A percentile compares a stretch with the other conserved stretches of the same genome.
Evolutionary conservation across 495 filamentous ascomycete genomes (phyloP).

Genomic region (Evansstolkia leycettana): DNA sequence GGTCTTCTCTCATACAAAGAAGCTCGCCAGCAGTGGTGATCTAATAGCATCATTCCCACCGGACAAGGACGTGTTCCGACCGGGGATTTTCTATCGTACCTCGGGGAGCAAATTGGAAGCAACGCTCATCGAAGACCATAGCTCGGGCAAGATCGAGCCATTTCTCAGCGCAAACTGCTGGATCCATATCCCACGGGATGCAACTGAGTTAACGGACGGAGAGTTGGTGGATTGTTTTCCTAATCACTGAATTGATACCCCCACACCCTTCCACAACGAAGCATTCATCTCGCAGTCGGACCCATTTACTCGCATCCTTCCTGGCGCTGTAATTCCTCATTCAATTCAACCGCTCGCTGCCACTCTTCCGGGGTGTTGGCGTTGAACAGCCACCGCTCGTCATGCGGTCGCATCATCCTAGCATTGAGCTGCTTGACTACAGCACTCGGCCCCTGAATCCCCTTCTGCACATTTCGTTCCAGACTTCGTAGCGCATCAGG

Average conservation of each 20-base stretch:
- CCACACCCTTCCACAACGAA: no score
- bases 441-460: conserved; percentile 6
- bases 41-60: not conserved
- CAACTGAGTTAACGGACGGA: not conserved
- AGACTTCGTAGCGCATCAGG: conserved; percentile 6
- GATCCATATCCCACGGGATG: conserved; percentile 6
- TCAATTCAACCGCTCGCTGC: conserved; percentile 5
- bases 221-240: no score
- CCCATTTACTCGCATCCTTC: no score
- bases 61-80: conserved; percentile 7
- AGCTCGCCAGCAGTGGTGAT: not conserved
- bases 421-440: conserved; percentile 8
- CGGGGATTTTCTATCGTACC: not conserved
- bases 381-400: conserved; percentile 11
- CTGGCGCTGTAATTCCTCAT: not conserved
- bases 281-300: no score
- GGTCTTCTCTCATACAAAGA: no score
- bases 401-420: conserved; percentile 5
- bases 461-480: conserved; percentile 7
- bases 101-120: not conserved
- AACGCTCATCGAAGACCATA: conserved; percentile 5
- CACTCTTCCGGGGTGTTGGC: conserved; percentile 10
- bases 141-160: conserved; percentile 7
- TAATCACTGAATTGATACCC: no score
- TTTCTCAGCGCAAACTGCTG: conserved; percentile 9